These are phyloP conservation scores for Linum usitatissimum DNA, from an alignment of 345 rosid species.

Conservation along the genomic window DNA sequence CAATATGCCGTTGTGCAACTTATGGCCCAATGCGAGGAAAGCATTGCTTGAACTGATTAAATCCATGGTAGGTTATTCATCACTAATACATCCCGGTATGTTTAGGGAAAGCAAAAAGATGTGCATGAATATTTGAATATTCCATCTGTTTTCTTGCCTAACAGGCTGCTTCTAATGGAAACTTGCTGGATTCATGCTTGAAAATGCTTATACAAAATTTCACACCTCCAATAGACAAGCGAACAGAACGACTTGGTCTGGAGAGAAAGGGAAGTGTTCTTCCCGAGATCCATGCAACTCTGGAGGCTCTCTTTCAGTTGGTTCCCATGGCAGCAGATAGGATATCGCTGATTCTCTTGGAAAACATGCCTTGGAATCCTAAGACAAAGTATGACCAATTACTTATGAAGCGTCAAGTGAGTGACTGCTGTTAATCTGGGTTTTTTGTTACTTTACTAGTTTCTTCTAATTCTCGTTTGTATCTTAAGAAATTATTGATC, in stretches of 20 bases:
- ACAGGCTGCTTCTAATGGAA: constrained; percentile 70
- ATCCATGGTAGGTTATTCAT: constrained; percentile 43
- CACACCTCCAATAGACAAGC: constrained; percentile 41
- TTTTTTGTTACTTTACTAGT: background rate
- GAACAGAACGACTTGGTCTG: too few species aligned
- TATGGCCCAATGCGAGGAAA: constrained; percentile 52
- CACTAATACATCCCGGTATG: background rate
- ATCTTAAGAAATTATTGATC: too few species aligned
- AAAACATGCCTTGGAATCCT: constrained; percentile 43
- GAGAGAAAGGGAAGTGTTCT: constrained; percentile 53
- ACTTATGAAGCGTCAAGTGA: constrained; percentile 22
- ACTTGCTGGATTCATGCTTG: constrained; percentile 51
- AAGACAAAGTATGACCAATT: constrained; percentile 23
- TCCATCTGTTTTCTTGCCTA: background rate
- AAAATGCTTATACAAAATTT: constrained; percentile 63
- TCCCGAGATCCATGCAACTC: constrained; percentile 57
- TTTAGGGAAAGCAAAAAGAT: background rate
- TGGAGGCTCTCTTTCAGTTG: constrained; percentile 41
- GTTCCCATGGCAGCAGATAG: constrained; percentile 69
- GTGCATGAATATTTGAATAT: background rate
- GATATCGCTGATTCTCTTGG: constrained; percentile 41
- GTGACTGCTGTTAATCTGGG: constrained; percentile 11
- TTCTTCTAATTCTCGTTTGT: too few species aligned
- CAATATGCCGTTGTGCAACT: constrained; percentile 69
- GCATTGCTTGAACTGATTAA: constrained; percentile 52